Conservation (phyloP, 768 basidiomycete species). For the Tephrocybe sp. region DNA sequence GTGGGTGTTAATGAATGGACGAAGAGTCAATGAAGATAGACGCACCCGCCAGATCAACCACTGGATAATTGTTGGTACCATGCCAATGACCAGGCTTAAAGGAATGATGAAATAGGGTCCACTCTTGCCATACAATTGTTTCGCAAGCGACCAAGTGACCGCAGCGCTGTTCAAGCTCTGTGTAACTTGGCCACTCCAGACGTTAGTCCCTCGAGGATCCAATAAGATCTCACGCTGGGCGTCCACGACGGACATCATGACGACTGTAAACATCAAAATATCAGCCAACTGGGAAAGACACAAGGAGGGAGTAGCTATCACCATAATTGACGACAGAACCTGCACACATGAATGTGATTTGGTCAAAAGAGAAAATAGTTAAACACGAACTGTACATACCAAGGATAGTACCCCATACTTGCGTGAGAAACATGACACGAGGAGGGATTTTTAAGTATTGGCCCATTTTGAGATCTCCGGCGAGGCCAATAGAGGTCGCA, state of each 20-base stretch:
- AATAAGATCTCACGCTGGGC: constrained; percentile 55
- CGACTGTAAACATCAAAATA: constrained; percentile 32
- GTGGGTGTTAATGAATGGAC: background rate
- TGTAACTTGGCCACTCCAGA: constrained; percentile 57
- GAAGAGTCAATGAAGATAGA: background rate
- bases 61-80: constrained; percentile 50
- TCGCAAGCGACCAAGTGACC: constrained; percentile 65
- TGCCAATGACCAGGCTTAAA: constrained; percentile 52
- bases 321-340: constrained; percentile 41
- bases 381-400: constrained; percentile 26
- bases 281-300: background rate
- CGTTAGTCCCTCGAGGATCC: constrained; percentile 53
- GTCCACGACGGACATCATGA: constrained; percentile 57
- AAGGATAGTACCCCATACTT: constrained; percentile 65
- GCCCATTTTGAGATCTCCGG: constrained; percentile 69
- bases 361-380: background rate
- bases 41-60: constrained; percentile 53
- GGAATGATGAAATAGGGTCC: constrained; percentile 62
- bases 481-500: constrained; percentile 50
- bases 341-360: constrained; percentile 10
- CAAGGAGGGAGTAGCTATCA: constrained; percentile 11
- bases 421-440: constrained; percentile 39
- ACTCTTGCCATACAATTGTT: constrained; percentile 50
- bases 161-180: constrained; percentile 59
- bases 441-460: constrained; percentile 46